phyloP scores from a whole-genome alignment of 129 eudicot genomes.

The Escallonia rubra region DNA sequence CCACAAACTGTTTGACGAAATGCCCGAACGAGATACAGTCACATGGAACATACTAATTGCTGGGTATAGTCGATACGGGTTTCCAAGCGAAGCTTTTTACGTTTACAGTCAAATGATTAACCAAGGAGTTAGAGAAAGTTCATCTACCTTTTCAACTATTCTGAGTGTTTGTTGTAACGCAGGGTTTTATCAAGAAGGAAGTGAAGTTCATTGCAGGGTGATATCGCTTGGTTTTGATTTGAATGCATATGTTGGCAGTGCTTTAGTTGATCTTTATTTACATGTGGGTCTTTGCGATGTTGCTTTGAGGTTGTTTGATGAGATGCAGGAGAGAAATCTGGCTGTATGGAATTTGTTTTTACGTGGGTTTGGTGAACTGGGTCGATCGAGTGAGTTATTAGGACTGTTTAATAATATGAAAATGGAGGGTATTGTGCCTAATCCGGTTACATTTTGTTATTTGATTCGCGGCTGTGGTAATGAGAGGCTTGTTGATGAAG shows the following conservation, averaged over 20 bases:
- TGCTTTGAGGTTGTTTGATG: constrained; percentile 51
- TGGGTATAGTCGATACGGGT: constrained; percentile 47
- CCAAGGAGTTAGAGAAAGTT: constrained; percentile 54
- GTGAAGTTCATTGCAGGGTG: constrained; percentile 56
- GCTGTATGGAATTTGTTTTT: constrained; percentile 68
- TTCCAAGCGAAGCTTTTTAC: constrained; percentile 23
- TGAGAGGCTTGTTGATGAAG: constrained; percentile 38
- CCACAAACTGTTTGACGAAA: constrained; percentile 65
- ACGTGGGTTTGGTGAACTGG: constrained; percentile 44
- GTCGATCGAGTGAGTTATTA: constrained; percentile 37
- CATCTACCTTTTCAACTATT: constrained; percentile 66
- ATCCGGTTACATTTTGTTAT: constrained; percentile 58
- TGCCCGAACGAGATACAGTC: constrained; percentile 52
- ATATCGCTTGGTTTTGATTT: constrained; percentile 47
- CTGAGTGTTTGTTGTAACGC: constrained; percentile 44
- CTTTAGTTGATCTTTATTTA: constrained; percentile 67
- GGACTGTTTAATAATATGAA: constrained; percentile 37
- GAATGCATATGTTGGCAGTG: constrained; percentile 52
- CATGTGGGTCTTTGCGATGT: constrained; percentile 36
- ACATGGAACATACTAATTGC: constrained; percentile 74
- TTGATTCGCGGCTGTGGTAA: constrained; percentile 48
- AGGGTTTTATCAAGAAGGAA: constrained; percentile 44
- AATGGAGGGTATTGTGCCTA: constrained; percentile 45
- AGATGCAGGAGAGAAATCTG: constrained; percentile 49
- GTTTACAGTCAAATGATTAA: constrained; percentile 53